Conservation (phyloP, 495 filamentous ascomycete genomes). For the Niebla homalea region DNA sequence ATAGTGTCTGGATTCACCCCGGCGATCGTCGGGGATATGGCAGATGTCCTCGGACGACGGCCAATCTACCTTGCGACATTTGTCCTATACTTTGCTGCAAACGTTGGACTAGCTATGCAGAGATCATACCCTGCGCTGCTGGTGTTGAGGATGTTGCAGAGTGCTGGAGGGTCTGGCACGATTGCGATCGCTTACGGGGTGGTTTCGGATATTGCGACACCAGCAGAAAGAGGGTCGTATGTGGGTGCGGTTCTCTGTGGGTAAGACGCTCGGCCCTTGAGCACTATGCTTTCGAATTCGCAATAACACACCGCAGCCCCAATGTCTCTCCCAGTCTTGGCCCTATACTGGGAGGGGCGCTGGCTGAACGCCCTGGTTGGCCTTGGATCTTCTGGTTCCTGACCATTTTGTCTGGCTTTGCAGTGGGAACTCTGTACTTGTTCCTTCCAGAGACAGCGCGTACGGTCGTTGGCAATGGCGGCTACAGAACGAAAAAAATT, state of each 20-base stretch:
- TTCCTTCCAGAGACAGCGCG: slow-evolving; percentile 34
- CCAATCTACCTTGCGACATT: slow-evolving; percentile 47
- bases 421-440: slow-evolving; percentile 19
- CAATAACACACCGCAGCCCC: slow-evolving; percentile 12
- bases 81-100: slow-evolving; percentile 44
- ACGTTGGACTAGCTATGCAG: slow-evolving; percentile 50
- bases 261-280: neutral
- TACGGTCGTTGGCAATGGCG: slow-evolving; percentile 30
- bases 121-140: slow-evolving; percentile 45
- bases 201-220: slow-evolving; percentile 46
- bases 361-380: slow-evolving; percentile 40
- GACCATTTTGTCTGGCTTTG: slow-evolving; percentile 36
- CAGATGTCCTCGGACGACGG: slow-evolving; percentile 44
- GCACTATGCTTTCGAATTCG: too few relatives aligned
- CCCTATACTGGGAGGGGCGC: slow-evolving; percentile 54
- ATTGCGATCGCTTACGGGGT: slow-evolving; percentile 47
- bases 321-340: slow-evolving; percentile 33
- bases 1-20: slow-evolving; percentile 49
- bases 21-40: slow-evolving; percentile 45
- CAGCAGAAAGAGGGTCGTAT: slow-evolving; percentile 46
- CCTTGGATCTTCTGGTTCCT: slow-evolving; percentile 65
- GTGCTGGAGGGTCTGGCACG: slow-evolving; percentile 37
- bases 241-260: slow-evolving; percentile 21
- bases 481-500: neutral
- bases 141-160: slow-evolving; percentile 49